Evolutionary conservation across 257 asterid species (phyloP), one percentile per base, ranked within the genome.

Genomic region (Penstemon davidsonii): DNA sequence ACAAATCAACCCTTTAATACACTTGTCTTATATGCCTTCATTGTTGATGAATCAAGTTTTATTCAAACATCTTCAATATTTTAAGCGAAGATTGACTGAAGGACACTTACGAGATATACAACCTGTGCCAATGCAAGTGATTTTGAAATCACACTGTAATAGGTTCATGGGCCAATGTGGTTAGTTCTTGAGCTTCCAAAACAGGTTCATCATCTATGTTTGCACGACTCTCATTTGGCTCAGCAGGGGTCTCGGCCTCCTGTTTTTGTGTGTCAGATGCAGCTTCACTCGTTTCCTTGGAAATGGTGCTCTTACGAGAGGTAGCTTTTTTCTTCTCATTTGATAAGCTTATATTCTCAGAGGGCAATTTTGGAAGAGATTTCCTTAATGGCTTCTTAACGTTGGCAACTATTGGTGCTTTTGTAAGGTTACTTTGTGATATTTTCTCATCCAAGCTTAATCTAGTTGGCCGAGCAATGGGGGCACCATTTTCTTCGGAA

Each of bases 291-390:
- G 77, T 55, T 77, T 77, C 85, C 53, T 78, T 83, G 73, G 83
- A 19, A 53, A 73, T 59, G 69, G 70, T 55, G 64, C 71, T 79
- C 58, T 81, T 84, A 49, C 73, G 79, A 40, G 84, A 59, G 4
- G 73, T 10, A 7, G 77, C 15, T 51, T 66, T 78, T 68, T 77
- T 84, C 70, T 80, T 84, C 72, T 83, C 94, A 59, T 44, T 55
- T 68, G 92, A 64, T 54, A 84, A 61, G 74, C 60, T 76, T 25
- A 80, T 77, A 69, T 78, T 82, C 77, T 92, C 95, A 10, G 96
- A 90, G 4, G 96, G 95, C 63, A 92, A 80, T 73, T 80, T 92
- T 43, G 98, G 93, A 58, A 92, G 95, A 64, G 98, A 92, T 77
- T 85, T 88, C 74, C 96, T 75, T 9, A 47, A 66, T 33, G 93